Evolutionary conservation across 345 rosid species (phyloP), one percentile per base, ranked within the genome.

Genomic region (Geranium brycei): DNA sequence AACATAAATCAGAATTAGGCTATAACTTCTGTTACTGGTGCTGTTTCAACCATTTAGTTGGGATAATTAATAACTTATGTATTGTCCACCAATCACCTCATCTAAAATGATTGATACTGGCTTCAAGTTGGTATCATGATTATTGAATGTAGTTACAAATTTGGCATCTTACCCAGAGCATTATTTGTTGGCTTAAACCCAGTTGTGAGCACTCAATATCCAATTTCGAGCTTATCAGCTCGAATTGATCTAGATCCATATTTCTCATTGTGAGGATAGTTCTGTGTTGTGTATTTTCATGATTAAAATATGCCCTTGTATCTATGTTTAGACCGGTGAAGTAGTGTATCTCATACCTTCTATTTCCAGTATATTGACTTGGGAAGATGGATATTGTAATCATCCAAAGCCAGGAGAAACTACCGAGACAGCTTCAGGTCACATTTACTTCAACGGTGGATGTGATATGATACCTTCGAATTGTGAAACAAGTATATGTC

Each of bases 361-460:
- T 66, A 19, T 23, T 30, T 79, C 63, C 80, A 86, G 91, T 82
- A 57, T 68, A 60, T 74, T 86, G 73, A 78, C 73, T 61, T 83
- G 85, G 88, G 85, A 83, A 73, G 88, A 86, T 71, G 86, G 88
- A 17, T 75, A 69, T 62, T 75, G 62, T 66, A 78, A 66, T 59
- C 66, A 72, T 64, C 75, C 72, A 58, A 75, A 64, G 71, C 77
- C 81, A 66, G 58, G 76, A 63, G 71, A 62, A 63, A 57, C 69
- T 1, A 4, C 23, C 32, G 76, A 56, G 59, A 63, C n/a, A 56
- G 38, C 65, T 23, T 58, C 67, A 7, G 68, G 57, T 23, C 75
- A 61, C 31, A 62, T 51, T 30, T 66, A 7, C 65, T 61, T 59
- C 40, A 71, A 19, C 56, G 68, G 58, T 60, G 58, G 64, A 19